Base-by-base conservation (phyloP, 2,329 filamentous ascomycete genomes). In the Fusarium falciforme region DNA sequence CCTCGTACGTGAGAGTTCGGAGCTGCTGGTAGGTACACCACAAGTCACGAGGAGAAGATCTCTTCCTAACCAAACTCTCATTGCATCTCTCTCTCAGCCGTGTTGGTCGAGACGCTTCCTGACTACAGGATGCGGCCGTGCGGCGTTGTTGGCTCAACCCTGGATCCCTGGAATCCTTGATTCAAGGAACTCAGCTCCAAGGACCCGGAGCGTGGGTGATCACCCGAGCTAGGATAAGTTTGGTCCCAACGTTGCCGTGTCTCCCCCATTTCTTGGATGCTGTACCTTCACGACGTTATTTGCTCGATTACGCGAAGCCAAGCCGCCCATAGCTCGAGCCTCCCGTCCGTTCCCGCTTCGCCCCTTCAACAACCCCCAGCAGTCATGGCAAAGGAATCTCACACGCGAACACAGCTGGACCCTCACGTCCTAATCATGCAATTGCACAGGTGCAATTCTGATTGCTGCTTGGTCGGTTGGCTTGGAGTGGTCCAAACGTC, bases 161-260 rank as follows among this genome's bases (percentile, higher is more conserved):
- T 31, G 44, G 47, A 65, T 62, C 60, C 60, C 29, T 62, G 60
- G 47, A 40, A 54, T 40, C 36, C 12, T 52, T 22, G 35, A 61
- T 31, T 55, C 47, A 57, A 61, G 60, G 65, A 60, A 38, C 42
- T 44, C 27, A 62, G 65, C 69, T 67, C 76, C 76, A 78, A 40
- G 65, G 36, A 72, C 73, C 76, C 69, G 76, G 76, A 75, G 61
- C 54, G 61, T 78, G 75, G 76, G 61, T 70, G 73, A 70, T 68
- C 55, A 61, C 65, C 38, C 52, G 70, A 63, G 40, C 70, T 61
- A 61, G 22, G 35, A 61, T 27, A 38, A 49, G 57, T 64, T 29
- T 63, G 33, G 59, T 22, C 25, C 44, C 47, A 55, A 55, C 44
- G 47, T 63, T 33, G 47, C 27, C 47, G 20, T 52, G 42, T 63